These are phyloP conservation scores for Avena insularis DNA, from an alignment of 176 grass and related monocot genomes.

Conservation along the genomic window DNA sequence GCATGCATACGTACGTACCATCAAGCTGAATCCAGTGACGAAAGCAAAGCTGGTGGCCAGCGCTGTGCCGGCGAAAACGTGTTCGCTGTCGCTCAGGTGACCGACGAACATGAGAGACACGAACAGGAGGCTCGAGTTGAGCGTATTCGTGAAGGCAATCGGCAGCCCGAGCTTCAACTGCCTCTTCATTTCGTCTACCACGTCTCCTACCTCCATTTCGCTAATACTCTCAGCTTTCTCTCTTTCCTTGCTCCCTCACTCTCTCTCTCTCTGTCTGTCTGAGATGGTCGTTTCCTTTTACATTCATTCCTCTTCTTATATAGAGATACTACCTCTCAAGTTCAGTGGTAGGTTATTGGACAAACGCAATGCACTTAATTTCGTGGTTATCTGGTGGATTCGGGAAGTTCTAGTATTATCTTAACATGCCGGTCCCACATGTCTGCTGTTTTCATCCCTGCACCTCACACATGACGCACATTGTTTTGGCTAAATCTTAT, in stretches of 20 bases:
- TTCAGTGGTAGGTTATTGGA: not conserved
- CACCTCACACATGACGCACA: too few relatives aligned
- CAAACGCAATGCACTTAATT: not conserved
- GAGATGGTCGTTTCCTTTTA: not conserved
- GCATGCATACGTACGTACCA: constrained; percentile 39
- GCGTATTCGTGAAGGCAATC: constrained; percentile 28
- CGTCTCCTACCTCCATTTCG: constrained; percentile 2
- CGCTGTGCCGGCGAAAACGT: constrained; percentile 44
- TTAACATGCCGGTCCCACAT: not conserved
- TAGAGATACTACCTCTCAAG: not conserved
- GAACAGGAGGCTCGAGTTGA: constrained; percentile 39
- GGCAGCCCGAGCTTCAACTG: constrained; percentile 47
- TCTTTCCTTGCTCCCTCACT: not conserved
- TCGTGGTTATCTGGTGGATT: not conserved
- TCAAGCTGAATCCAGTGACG: constrained; percentile 57
- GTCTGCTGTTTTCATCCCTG: not conserved
- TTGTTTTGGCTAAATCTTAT: too few relatives aligned
- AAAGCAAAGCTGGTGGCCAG: constrained; percentile 50
- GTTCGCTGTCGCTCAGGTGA: constrained; percentile 47
- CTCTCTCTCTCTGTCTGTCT: not conserved
- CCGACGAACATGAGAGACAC: constrained; percentile 59
- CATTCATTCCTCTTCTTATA: not conserved
- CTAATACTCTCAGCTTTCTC: not conserved
- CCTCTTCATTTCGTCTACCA: constrained; percentile 39
- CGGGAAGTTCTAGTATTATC: not conserved